A percentile compares a stretch with the other conserved stretches of the same genome.
phyloP scores from a whole-genome alignment of 177 flowering plant genomes.

The Tripterygium wilfordii region DNA sequence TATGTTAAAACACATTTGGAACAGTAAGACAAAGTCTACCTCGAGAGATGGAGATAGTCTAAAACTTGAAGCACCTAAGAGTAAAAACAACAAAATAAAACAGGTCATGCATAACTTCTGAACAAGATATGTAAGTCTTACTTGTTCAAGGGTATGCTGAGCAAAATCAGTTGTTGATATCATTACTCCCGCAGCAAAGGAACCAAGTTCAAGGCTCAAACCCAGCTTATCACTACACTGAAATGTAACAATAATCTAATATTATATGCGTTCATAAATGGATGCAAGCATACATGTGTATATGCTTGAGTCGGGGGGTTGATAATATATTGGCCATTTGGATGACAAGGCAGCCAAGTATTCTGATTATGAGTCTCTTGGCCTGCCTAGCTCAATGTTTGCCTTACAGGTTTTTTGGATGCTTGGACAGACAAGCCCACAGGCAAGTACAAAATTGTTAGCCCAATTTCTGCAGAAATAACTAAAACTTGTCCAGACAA shows the following conservation, averaged over 20 bases:
- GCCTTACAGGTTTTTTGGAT: too few relatives aligned
- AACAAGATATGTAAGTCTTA: constrained; percentile 21
- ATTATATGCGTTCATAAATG: not conserved
- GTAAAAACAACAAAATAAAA: not conserved
- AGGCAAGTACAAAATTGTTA: too few relatives aligned
- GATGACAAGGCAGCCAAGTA: too few relatives aligned
- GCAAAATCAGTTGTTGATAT: constrained; percentile 95
- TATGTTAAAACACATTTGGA: too few relatives aligned
- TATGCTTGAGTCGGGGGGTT: not conserved
- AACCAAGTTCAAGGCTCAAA: constrained; percentile 92
- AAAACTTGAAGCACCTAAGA: not conserved
- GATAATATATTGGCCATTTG: too few relatives aligned
- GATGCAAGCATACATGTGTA: not conserved
- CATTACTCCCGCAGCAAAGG: constrained; percentile 99
- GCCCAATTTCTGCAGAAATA: too few relatives aligned
- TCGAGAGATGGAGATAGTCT: too few relatives aligned
- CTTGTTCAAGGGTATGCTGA: constrained; percentile 97
- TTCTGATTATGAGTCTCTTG: too few relatives aligned
- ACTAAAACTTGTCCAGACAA: too few relatives aligned
- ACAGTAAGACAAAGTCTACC: too few relatives aligned
- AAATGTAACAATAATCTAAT: constrained; percentile 17
- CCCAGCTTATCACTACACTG: constrained; percentile 99
- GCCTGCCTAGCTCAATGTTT: too few relatives aligned
- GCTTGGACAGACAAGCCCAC: too few relatives aligned
- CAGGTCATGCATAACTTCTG: constrained; percentile 1